These are phyloP conservation scores for Hansenula sp. DNA, from an alignment of 1,139 yeast genomes.

Conservation along the genomic window DNA sequence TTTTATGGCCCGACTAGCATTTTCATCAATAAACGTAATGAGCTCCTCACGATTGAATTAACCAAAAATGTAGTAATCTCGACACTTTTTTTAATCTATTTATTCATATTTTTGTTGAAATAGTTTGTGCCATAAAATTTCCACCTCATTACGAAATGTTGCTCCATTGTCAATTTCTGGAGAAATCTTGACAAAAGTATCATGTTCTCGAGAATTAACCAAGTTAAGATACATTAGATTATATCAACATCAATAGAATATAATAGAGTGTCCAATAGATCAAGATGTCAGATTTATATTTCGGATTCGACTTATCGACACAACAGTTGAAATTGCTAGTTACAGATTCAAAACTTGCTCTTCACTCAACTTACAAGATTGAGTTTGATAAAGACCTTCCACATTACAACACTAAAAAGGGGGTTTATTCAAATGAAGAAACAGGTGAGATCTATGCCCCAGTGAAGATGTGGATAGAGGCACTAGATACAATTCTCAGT, in stretches of 20 bases:
- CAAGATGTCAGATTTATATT: constrained; percentile 29
- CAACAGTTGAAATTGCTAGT: constrained; percentile 82
- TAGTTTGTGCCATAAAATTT: too few species aligned
- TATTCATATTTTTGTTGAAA: too few species aligned
- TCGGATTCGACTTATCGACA: constrained; percentile 86
- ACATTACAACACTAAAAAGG: constrained; percentile 60
- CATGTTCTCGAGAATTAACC: background rate
- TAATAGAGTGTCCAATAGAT: background rate
- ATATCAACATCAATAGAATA: too few species aligned
- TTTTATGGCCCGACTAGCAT: too few species aligned
- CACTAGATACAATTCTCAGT: constrained; percentile 62
- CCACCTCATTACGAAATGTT: background rate
- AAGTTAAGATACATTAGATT: too few species aligned
- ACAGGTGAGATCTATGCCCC: constrained; percentile 68
- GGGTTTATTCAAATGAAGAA: constrained; percentile 53
- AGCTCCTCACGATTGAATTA: too few species aligned
- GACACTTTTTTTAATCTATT: background rate
- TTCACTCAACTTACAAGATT: constrained; percentile 55
- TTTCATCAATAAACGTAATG: too few species aligned
- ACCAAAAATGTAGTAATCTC: too few species aligned
- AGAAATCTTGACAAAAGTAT: background rate
- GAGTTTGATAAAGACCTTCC: constrained; percentile 68
- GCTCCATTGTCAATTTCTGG: constrained; percentile 1
- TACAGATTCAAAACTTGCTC: constrained; percentile 48
- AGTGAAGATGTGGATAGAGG: constrained; percentile 85